Base-by-base conservation (phyloP, 2,329 filamentous ascomycete species). In the Sarocladiaceae sp. region DNA sequence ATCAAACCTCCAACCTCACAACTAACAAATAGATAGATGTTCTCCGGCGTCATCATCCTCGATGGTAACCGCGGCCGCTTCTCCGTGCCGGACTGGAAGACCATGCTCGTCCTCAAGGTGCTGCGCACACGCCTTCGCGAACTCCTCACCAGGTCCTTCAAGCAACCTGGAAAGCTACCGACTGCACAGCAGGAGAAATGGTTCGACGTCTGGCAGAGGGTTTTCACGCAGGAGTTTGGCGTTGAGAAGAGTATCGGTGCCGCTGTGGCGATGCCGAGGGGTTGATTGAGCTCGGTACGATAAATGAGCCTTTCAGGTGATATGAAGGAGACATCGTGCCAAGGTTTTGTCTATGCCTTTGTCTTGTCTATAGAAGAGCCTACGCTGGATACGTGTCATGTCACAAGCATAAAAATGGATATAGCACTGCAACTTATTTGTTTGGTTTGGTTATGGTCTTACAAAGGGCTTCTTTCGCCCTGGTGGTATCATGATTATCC, bases 51-150 rank as follows among this genome's bases (percentile, higher is more conserved):
- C 2, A 79, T 97, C 36, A 79, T 90, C 18, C 79, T 99, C 40
- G 94, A 97, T 64, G 88, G 90, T 40, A 96, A 96, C 65, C 81
- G 92, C 26, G 80, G 93, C 47, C 82, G 90, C 47, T 96, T 97
- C 65, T 82, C 87, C 20, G 80, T 95, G 1, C 80, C 84, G 4
- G 88, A 96, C 64, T 97, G 93, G 92, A 95, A 92, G 70, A 86
- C 86, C 0, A 86, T 94, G 78, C 80, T 96, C 31, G 91, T 87
- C n/a, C 73, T 99, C 62, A 97, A 97, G 70, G 82, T 84, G 5
- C 73, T 97, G 51, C 82, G 90, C 18, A 74, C 77, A 2, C 80
- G 87, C 23, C 74, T 96, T 17, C 83, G 86, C 57, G 90, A 96
- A 58, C 80, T 95, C 36, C 74, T 96, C 44, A 82, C 82, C 1